A percentile compares a stretch with the other conserved stretches of the same genome.
Conservation (phyloP, 768 basidiomycete genomes). For the Lactarius evosmus region DNA sequence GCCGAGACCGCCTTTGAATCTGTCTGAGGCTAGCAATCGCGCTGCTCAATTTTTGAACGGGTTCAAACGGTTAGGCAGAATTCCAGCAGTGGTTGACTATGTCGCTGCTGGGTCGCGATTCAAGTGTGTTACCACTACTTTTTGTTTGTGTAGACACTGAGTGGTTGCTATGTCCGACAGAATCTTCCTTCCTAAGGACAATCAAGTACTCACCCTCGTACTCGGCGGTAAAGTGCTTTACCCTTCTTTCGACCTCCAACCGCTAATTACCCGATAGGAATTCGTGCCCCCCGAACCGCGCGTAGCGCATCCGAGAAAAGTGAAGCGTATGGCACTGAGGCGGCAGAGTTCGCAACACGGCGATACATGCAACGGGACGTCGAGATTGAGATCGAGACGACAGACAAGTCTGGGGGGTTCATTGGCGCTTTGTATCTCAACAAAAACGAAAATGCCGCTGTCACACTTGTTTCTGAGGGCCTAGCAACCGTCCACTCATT, state of each 20-base stretch:
- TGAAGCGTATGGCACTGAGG: conserved; percentile 85
- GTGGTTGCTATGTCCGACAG: conserved; percentile 37
- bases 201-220: conserved; percentile 89
- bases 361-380: conserved; percentile 93
- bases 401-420: conserved; percentile 95
- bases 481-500: conserved; percentile 84
- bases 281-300: conserved; percentile 86
- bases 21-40: conserved; percentile 79
- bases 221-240: conserved; percentile 58
- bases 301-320: conserved; percentile 77
- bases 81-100: conserved; percentile 87
- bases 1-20: conserved; percentile 80
- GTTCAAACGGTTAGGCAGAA: conserved; percentile 85
- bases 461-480: conserved; percentile 82
- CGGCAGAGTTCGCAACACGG: conserved; percentile 72
- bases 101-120: conserved; percentile 93
- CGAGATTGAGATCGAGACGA: conserved; percentile 85
- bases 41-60: conserved; percentile 85
- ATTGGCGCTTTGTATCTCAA: conserved; percentile 84
- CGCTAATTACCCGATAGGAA: conserved; percentile 48
- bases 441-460: conserved; percentile 83
- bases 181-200: conserved; percentile 84
- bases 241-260: neutral
- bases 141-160: neutral
- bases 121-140: conserved; percentile 54